A percentile compares a stretch with the other conserved stretches of the same genome.
Conservation (phyloP, 176 grass and related monocot genomes). For the Aegilops tauschii region DNA sequence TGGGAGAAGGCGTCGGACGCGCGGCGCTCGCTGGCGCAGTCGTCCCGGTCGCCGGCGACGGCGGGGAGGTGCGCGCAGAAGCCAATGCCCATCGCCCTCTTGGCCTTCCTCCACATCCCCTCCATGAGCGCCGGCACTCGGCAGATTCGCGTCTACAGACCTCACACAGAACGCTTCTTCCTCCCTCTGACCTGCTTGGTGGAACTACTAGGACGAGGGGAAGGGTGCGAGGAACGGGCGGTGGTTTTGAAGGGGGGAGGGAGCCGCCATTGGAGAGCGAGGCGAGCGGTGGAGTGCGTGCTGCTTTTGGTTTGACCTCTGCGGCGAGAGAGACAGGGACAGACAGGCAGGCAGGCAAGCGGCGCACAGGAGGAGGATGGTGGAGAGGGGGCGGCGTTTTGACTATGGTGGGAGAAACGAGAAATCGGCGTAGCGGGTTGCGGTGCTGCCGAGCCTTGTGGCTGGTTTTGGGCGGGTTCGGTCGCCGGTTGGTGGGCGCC, state of each 20-base stretch:
- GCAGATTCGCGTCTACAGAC: not conserved
- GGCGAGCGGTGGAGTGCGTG: conserved; percentile 28
- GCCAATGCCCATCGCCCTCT: conserved; percentile 58
- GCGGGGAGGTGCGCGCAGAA: conserved; percentile 62
- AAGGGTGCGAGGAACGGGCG: not conserved
- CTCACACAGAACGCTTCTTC: not conserved
- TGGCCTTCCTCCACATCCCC: conserved; percentile 79
- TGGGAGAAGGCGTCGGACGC: conserved; percentile 38
- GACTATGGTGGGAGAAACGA: not conserved
- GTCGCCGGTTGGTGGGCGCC: conserved; percentile 36
- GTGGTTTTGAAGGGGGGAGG: conserved; percentile 34
- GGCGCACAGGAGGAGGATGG: not conserved
- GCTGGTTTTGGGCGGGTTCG: conserved; percentile 8
- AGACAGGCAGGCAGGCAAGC: not conserved
- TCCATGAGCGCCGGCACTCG: conserved; percentile 37
- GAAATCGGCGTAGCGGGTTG: not conserved
- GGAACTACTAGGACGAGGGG: not conserved
- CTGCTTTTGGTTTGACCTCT: conserved; percentile 57
- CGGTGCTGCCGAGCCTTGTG: not conserved
- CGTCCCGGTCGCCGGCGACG: conserved; percentile 33
- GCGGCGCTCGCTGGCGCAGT: conserved; percentile 36
- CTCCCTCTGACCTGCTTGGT: not conserved
- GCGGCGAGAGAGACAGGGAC: conserved; percentile 21
- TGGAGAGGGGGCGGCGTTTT: not conserved
- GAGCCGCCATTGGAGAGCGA: conserved; percentile 42